These are phyloP conservation scores for Mortierella sp. DNA, from an alignment of 371 early-diverging fungal species.

Conservation along the genomic window DNA sequence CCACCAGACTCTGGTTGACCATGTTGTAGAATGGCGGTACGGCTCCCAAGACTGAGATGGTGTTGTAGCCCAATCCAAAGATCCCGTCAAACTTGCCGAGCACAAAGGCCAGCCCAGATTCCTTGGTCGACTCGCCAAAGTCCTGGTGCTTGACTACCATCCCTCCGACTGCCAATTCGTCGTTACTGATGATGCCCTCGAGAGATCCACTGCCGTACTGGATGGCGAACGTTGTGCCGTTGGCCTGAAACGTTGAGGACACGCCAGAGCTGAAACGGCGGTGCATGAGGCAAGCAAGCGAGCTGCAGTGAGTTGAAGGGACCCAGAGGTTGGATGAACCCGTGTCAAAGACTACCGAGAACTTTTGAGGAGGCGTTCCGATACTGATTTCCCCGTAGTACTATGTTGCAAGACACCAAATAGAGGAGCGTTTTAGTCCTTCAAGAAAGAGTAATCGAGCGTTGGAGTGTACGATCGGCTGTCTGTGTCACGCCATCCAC, in stretches of 20 bases:
- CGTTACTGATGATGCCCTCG: constrained; percentile 90
- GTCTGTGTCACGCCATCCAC: neutral
- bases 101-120: constrained; percentile 89
- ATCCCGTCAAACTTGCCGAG: constrained; percentile 95
- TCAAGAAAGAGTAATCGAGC: neutral
- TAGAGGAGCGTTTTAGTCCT: neutral
- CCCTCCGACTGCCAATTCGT: constrained; percentile 80
- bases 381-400: constrained; percentile 90
- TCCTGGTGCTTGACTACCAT: constrained; percentile 70
- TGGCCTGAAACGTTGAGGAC: constrained; percentile 77
- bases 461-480: neutral
- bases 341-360: constrained; percentile 95
- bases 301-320: constrained; percentile 92
- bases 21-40: constrained; percentile 94
- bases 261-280: constrained; percentile 79
- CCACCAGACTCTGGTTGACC: constrained; percentile 79
- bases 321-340: constrained; percentile 97
- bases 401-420: constrained; percentile 31
- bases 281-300: constrained; percentile 96
- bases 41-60: constrained; percentile 85
- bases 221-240: constrained; percentile 93
- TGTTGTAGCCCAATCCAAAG: constrained; percentile 90
- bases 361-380: constrained; percentile 89
- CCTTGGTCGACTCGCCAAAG: constrained; percentile 93
- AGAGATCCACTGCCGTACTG: constrained; percentile 93